Evolutionary conservation across 108 stramenopile species (phyloP).

Genomic region (Tribonema minus): DNA sequence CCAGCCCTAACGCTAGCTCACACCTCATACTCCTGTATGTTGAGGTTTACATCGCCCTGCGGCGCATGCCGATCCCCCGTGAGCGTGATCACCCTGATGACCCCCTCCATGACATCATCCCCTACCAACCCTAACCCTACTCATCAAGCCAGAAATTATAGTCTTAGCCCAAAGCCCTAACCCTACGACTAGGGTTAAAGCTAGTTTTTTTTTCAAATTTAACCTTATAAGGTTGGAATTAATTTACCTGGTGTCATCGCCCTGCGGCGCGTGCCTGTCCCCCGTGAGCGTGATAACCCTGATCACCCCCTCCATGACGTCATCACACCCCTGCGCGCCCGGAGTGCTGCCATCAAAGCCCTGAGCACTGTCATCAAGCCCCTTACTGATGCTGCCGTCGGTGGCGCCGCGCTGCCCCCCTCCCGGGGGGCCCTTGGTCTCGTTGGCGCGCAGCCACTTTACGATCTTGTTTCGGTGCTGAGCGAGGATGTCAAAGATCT

Average conservation of each 20-base stretch:
- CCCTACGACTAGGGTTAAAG: too few species aligned
- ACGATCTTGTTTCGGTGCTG: constrained; percentile 82
- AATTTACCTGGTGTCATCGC: constrained; percentile 44
- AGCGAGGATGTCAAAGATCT: constrained; percentile 88
- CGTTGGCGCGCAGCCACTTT: constrained; percentile 76
- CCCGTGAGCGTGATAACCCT: constrained; percentile 88
- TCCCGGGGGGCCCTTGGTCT: neutral
- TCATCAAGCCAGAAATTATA: too few species aligned
- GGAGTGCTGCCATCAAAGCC: neutral
- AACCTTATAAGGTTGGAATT: too few species aligned
- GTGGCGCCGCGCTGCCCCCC: too few species aligned
- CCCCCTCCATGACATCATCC: constrained; percentile 90
- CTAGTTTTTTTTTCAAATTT: too few species aligned
- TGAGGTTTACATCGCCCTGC: too few species aligned
- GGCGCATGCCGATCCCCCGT: constrained; percentile 75
- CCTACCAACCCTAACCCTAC: too few species aligned
- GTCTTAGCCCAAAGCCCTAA: too few species aligned
- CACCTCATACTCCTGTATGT: too few species aligned
- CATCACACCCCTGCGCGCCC: constrained; percentile 67
- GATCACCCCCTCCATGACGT: constrained; percentile 90
- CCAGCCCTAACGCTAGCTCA: too few species aligned
- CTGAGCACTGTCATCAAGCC: neutral
- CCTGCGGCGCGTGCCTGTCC: constrained; percentile 60
- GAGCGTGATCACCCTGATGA: constrained; percentile 85
- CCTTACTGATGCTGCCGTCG: neutral